A percentile compares a stretch with the other conserved stretches of the same genome.
These are phyloP conservation scores for Kregervanrija fluxuum DNA, from an alignment of 805 yeast species.

Conservation along the genomic window DNA sequence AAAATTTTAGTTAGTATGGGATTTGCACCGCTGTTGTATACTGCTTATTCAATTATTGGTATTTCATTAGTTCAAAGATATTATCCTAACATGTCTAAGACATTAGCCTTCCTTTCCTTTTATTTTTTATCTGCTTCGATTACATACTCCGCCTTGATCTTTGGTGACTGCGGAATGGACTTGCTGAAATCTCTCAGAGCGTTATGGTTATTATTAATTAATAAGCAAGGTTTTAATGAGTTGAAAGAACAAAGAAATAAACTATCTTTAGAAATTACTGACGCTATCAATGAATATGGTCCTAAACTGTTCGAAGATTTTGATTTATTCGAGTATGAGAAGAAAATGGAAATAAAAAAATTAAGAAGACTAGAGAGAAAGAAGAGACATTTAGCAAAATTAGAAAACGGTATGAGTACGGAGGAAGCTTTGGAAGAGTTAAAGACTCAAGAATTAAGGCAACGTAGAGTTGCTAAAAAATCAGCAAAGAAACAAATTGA, in stretches of 20 bases:
- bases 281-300: conserved; percentile 71
- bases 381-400: conserved; percentile 14
- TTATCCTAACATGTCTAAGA: conserved; percentile 14
- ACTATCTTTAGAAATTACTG: conserved; percentile 69
- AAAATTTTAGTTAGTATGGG: conserved; percentile 86
- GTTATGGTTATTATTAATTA: conserved; percentile 55
- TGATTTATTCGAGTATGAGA: conserved; percentile 44
- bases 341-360: conserved; percentile 28
- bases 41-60: conserved; percentile 66
- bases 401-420: conserved; percentile 19
- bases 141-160: conserved; percentile 83
- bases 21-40: conserved; percentile 79
- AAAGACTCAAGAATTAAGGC: conserved; percentile 40
- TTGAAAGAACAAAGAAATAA: conserved; percentile 55
- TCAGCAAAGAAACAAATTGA: conserved; percentile 21
- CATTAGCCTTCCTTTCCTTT: conserved; percentile 33
- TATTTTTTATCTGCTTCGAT: conserved; percentile 64
- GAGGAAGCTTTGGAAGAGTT: conserved; percentile 45
- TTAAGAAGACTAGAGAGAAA: conserved; percentile 21
- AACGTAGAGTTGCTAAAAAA: conserved; percentile 30
- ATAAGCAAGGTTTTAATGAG: conserved; percentile 48
- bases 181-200: conserved; percentile 79
- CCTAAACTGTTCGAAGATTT: conserved; percentile 85
- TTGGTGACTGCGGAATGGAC: conserved; percentile 94
- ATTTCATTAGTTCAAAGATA: conserved; percentile 28